Base-by-base conservation (phyloP, 2,329 filamentous ascomycete genomes). In the Trichophyton benhamiae region DNA sequence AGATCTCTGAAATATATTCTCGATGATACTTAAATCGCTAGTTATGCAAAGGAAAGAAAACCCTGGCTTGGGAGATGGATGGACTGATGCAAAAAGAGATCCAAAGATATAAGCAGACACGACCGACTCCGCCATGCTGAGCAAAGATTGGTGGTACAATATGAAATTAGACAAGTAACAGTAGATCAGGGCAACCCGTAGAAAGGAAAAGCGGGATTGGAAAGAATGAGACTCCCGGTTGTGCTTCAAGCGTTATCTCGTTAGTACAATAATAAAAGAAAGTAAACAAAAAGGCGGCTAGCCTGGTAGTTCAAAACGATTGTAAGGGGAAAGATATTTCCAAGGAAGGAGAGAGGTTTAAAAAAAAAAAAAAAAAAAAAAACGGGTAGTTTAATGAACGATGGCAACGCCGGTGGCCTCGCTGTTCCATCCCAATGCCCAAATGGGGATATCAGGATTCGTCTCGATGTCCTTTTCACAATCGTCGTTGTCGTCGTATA, bases 391-490 rank as follows among this genome's bases (percentile, higher is more conserved):
- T 42, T 65, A 76, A 65, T 74, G 72, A 57, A 73, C 73, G 52
- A 74, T 65, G 44, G 72, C 70, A 59, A 76, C 58, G 46, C 68
- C 71, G 36, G 65, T 65, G 44, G 64, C 64, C 27, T 82, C 75
- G 76, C 79, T 63, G 71, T 72, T 68, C 72, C 74, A 70, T 49
- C 73, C 68, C 61, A 72, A 65, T 53, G 73, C 68, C 75, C 75
- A 77, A 27, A 76, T 67, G 3, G 75, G 74, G 60, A 79, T 75
- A 3, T 78, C 78, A 9, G 80, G 67, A 58, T 84, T 82, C 78
- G 83, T 82, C 49, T 75, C 78, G 64, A 33, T 25, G 25, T 60
- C 61, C 3, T 62, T 63, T 9, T 36, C 53, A 36, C 22, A 44
- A 80, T 79, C 78, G 3, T 77, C 75, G 1, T 74, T 72, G 22